Percentiles rank a stretch among this genome's conserved stretches.
Conservation (phyloP, 805 yeast species). For the Starmerella potacharoeniae region DNA sequence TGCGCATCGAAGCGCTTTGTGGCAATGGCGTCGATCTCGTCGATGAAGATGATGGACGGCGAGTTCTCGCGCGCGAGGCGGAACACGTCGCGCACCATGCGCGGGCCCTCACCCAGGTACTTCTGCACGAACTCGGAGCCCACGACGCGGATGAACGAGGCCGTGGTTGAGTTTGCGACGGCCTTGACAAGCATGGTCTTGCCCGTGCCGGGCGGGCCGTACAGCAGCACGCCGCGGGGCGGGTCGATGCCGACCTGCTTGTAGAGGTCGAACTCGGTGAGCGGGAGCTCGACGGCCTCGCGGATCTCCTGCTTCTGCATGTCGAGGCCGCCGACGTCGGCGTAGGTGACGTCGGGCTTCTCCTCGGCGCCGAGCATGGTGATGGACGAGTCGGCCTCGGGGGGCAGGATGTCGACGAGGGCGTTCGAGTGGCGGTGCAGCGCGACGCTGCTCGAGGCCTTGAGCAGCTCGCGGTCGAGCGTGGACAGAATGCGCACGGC, state of each 20-base stretch:
- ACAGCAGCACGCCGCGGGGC: slow-evolving; percentile 91
- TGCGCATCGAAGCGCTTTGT: slow-evolving; percentile 99
- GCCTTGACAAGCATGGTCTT: slow-evolving; percentile 98
- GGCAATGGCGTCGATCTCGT: slow-evolving; percentile 98
- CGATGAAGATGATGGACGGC: slow-evolving; percentile 93
- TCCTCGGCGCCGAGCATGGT: slow-evolving; percentile 91
- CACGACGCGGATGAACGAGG: slow-evolving; percentile 89
- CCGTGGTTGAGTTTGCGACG: slow-evolving; percentile 92
- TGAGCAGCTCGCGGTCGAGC: slow-evolving; percentile 83
- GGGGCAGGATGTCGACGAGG: slow-evolving; percentile 91
- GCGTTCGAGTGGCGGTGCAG: slow-evolving; percentile 98
- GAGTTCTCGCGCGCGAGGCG: slow-evolving; percentile 94
- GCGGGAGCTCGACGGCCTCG: slow-evolving; percentile 95
- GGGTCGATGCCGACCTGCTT: slow-evolving; percentile 98
- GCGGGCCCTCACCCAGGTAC: slow-evolving; percentile 97
- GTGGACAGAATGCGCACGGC: slow-evolving; percentile 93
- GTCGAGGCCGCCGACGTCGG: slow-evolving; percentile 97
- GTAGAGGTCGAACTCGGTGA: slow-evolving; percentile 90
- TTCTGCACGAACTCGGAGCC: slow-evolving; percentile 98
- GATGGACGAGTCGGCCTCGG: slow-evolving; percentile 95
- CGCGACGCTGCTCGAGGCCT: slow-evolving; percentile 92
- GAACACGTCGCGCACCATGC: slow-evolving; percentile 98
- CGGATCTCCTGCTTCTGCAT: slow-evolving; percentile 98
- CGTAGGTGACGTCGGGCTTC: slow-evolving; percentile 90
- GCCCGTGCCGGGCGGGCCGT: slow-evolving; percentile 99